Percentiles rank a stretch among this genome's conserved stretches.
Conservation (phyloP, 2,329 filamentous ascomycete species). For the Ustilaginoidea virens region DNA sequence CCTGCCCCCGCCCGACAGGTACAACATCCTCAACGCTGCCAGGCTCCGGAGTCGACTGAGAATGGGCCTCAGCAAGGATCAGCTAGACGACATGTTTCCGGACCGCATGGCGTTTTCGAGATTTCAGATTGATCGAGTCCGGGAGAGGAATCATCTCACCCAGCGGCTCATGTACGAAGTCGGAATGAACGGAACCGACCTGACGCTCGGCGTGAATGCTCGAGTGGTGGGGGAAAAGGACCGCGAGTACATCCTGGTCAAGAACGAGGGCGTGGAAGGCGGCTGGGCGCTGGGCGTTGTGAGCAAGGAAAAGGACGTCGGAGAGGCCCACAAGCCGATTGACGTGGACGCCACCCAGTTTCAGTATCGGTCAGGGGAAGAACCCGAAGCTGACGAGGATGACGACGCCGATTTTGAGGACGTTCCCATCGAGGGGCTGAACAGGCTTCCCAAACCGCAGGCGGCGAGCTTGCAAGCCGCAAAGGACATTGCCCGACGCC, state of each 20-base stretch:
- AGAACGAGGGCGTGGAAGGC: conserved; percentile 87
- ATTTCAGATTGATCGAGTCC: conserved; percentile 91
- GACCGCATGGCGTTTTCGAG: conserved; percentile 93
- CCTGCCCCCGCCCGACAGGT: conserved; percentile 75
- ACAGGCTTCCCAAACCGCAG: conserved; percentile 55
- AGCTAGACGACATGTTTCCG: conserved; percentile 91
- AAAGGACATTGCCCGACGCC: conserved; percentile 10
- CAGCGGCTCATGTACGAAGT: conserved; percentile 90
- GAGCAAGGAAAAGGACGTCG: conserved; percentile 65
- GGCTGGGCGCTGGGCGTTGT: conserved; percentile 95
- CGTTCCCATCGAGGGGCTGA: conserved; percentile 79
- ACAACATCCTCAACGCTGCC: conserved; percentile 95
- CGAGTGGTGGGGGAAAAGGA: conserved; percentile 74
- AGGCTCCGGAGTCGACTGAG: conserved; percentile 72
- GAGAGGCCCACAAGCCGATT: conserved; percentile 74
- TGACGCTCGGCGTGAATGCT: conserved; percentile 48
- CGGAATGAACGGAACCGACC: conserved; percentile 68
- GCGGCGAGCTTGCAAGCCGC: conserved; percentile 11
- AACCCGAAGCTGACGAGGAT: conserved; percentile 52
- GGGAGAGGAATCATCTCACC: conserved; percentile 84
- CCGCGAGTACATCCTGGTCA: conserved; percentile 88
- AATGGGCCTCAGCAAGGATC: conserved; percentile 94
- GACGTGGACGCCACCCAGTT: conserved; percentile 62
- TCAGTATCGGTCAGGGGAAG: conserved; percentile 39
- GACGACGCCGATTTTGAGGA: conserved; percentile 78